phyloP scores from a whole-genome alignment of 768 basidiomycete genomes.

The Leucosporidium creatinivorum region DNA sequence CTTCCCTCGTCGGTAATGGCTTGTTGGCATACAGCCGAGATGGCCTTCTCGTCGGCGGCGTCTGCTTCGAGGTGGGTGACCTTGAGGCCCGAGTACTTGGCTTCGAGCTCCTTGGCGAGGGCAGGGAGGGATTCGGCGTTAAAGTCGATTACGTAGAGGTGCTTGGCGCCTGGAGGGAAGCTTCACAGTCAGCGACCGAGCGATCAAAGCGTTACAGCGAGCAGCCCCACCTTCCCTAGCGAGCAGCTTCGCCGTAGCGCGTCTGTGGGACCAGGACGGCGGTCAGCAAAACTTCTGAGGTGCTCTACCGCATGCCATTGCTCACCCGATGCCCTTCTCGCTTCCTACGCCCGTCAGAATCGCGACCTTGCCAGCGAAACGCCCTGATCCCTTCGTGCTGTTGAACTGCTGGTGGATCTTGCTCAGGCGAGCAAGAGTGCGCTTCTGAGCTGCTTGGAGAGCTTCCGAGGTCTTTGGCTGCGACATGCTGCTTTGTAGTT shows the following conservation, averaged over 20 bases:
- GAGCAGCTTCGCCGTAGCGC: slow-evolving; percentile 50
- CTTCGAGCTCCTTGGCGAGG: slow-evolving; percentile 61
- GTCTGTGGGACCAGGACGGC: slow-evolving; percentile 10
- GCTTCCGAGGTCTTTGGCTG: not conserved
- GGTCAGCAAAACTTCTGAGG: not conserved
- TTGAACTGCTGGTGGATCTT: slow-evolving; percentile 63
- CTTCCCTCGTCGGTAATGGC: slow-evolving; percentile 73
- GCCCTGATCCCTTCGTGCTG: slow-evolving; percentile 49
- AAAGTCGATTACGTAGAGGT: slow-evolving; percentile 70
- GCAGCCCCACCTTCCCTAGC: slow-evolving; percentile 63
- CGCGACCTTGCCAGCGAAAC: slow-evolving; percentile 70
- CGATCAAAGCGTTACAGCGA: not conserved
- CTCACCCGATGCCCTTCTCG: slow-evolving; percentile 76
- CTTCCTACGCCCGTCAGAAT: slow-evolving; percentile 84
- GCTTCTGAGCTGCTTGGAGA: slow-evolving; percentile 38
- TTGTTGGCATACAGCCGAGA: slow-evolving; percentile 60
- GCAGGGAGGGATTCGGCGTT: slow-evolving; percentile 60
- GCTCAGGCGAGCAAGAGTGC: slow-evolving; percentile 59
- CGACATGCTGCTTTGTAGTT: too few species aligned
- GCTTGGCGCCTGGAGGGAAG: slow-evolving; percentile 55
- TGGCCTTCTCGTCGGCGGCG: slow-evolving; percentile 67
- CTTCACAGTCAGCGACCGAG: slow-evolving; percentile 16
- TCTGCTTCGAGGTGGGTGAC: slow-evolving; percentile 71
- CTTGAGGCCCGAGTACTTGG: slow-evolving; percentile 58
- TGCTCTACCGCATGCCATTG: slow-evolving; percentile 23